Evolutionary conservation across 2,329 filamentous ascomycete species (phyloP).

Genomic region (Monilinia polystroma): DNA sequence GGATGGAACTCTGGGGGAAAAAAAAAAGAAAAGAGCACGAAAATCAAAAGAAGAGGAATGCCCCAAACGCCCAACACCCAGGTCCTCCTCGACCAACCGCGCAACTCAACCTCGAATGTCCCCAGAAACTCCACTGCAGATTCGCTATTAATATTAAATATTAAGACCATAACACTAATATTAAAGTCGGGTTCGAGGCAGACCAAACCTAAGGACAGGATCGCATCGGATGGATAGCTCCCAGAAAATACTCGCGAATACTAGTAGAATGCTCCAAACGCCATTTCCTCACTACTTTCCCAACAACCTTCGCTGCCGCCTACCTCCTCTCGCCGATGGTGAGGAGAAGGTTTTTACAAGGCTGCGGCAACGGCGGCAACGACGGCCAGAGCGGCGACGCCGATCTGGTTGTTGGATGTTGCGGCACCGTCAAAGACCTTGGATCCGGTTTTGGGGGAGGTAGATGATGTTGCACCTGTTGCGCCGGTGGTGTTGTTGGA

Average conservation of each 20-base stretch:
- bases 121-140: neutral
- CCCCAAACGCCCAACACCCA: neutral
- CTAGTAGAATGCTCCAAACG: neutral
- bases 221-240: neutral
- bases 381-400: slow-evolving; percentile 5
- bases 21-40: too few relatives aligned
- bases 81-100: too few relatives aligned
- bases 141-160: neutral
- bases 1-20: neutral
- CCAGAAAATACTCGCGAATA: neutral
- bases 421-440: neutral
- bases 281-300: neutral
- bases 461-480: neutral
- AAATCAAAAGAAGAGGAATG: neutral
- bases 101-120: too few relatives aligned
- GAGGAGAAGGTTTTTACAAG: neutral
- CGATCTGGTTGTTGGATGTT: neutral
- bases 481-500: neutral
- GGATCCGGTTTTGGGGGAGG: neutral
- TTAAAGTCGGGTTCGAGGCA: neutral
- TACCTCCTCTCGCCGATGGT: neutral
- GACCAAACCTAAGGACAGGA: neutral
- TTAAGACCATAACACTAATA: neutral
- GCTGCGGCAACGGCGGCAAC: neutral
- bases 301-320: neutral